phyloP scores from a whole-genome alignment of 2,329 filamentous ascomycete genomes.

The Monascus ruber region DNA sequence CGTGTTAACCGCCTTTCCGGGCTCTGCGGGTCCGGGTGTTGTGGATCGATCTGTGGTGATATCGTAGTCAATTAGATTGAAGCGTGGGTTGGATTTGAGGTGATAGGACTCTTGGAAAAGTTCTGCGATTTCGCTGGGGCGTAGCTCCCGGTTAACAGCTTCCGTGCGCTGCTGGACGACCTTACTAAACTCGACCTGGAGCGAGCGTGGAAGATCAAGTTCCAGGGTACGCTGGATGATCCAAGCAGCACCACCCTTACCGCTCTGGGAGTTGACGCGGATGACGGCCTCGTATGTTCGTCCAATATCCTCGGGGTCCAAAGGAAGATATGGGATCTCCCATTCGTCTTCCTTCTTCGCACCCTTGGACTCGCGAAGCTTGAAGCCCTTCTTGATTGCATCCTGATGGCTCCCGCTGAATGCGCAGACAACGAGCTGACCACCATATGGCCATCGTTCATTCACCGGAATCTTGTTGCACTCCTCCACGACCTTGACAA shows the following conservation, averaged over 20 bases:
- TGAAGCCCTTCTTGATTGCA: constrained; percentile 81
- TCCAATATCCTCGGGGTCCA: constrained; percentile 88
- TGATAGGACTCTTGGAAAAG: constrained; percentile 88
- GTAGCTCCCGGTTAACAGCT: constrained; percentile 67
- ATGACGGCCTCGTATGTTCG: constrained; percentile 97
- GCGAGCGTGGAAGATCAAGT: constrained; percentile 81
- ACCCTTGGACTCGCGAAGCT: constrained; percentile 52
- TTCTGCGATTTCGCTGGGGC: constrained; percentile 68
- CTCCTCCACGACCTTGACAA: constrained; percentile 82
- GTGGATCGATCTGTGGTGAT: constrained; percentile 73
- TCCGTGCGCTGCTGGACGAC: constrained; percentile 78
- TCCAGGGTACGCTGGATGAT: constrained; percentile 81
- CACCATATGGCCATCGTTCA: constrained; percentile 79
- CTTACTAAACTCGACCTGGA: constrained; percentile 83
- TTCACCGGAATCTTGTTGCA: constrained; percentile 94
- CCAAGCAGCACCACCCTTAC: constrained; percentile 91
- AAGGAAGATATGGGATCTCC: constrained; percentile 82
- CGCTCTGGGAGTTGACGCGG: constrained; percentile 90
- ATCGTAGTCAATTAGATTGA: constrained; percentile 80
- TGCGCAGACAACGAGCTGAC: constrained; percentile 80
- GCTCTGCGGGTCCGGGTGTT: constrained; percentile 57
- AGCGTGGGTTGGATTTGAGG: constrained; percentile 70
- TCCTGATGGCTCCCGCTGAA: constrained; percentile 92
- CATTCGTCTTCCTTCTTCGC: constrained; percentile 56
- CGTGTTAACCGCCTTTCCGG: constrained; percentile 63